Percentiles rank a stretch among this genome's conserved stretches.
These are phyloP conservation scores for Priceomyces fermenticarens DNA, from an alignment of 805 yeast species.

Conservation along the genomic window DNA sequence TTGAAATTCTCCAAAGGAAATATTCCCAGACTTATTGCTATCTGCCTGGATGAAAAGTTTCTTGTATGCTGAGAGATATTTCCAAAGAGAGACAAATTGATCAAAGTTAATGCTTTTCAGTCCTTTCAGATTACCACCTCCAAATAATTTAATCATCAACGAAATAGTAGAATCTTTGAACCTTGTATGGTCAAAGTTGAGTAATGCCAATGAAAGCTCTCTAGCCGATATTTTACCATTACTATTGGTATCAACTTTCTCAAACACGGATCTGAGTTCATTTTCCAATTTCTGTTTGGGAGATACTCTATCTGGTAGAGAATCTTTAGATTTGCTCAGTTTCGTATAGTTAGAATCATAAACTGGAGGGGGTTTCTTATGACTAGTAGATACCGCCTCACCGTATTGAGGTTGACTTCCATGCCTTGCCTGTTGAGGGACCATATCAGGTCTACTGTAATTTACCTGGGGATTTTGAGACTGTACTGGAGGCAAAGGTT, in stretches of 20 bases:
- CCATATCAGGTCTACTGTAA: no score
- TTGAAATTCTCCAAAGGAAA: constrained; percentile 64
- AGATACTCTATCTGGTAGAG: constrained; percentile 18
- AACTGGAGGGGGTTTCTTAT: constrained; percentile 15
- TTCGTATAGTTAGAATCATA: constrained; percentile 3
- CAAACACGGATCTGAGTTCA: constrained; percentile 49
- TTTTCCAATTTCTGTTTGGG: constrained; percentile 43
- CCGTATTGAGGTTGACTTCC: neutral
- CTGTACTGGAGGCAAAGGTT: constrained; percentile 3
- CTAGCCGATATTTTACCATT: constrained; percentile 53
- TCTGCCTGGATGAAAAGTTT: constrained; percentile 63
- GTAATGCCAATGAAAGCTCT: constrained; percentile 57
- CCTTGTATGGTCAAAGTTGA: constrained; percentile 61
- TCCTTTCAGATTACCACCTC: constrained; percentile 21
- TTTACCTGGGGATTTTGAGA: neutral
- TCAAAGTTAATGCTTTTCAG: constrained; percentile 39
- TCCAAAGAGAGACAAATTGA: constrained; percentile 69
- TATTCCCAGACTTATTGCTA: constrained; percentile 53
- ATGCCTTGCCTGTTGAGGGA: no score
- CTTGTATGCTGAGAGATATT: constrained; percentile 64
- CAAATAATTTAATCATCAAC: constrained; percentile 63
- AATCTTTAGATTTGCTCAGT: constrained; percentile 17
- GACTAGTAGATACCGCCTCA: constrained; percentile 5
- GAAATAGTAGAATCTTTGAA: constrained; percentile 59
- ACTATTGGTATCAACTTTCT: constrained; percentile 51